These are phyloP conservation scores for Cardamine occulta DNA, from an alignment of 345 rosid genomes.

Conservation along the genomic window DNA sequence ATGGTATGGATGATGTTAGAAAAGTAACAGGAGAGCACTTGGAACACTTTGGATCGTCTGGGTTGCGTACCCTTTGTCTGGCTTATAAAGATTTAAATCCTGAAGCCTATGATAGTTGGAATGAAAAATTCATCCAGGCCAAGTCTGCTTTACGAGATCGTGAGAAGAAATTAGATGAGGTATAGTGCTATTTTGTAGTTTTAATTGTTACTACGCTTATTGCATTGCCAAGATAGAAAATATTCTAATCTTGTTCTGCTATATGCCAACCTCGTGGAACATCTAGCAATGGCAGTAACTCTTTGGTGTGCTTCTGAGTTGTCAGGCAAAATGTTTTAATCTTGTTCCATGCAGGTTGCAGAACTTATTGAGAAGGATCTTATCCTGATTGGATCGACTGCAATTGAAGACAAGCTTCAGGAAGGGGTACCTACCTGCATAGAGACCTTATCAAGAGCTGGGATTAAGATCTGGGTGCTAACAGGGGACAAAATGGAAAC, in stretches of 20 bases:
- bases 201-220: background rate
- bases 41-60: constrained; percentile 95
- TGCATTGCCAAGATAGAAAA: constrained; percentile 2
- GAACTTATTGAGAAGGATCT: constrained; percentile 93
- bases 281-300: background rate
- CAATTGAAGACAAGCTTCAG: constrained; percentile 99
- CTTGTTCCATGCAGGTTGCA: constrained; percentile 66
- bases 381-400: constrained; percentile 83
- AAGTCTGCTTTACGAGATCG: constrained; percentile 94
- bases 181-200: constrained; percentile 33
- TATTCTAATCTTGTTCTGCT: too few species aligned
- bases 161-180: constrained; percentile 97
- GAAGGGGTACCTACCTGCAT: constrained; percentile 97
- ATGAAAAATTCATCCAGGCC: constrained; percentile 96
- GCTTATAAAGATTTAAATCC: constrained; percentile 83
- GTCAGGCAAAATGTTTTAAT: background rate
- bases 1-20: constrained; percentile 66
- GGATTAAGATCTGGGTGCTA: constrained; percentile 96
- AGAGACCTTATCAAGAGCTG: constrained; percentile 94
- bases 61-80: constrained; percentile 95
- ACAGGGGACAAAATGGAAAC: constrained; percentile 99
- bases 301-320: constrained; percentile 19
- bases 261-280: background rate
- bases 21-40: constrained; percentile 75
- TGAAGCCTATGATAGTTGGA: constrained; percentile 85